Evolutionary conservation across 805 yeast species (phyloP).

Genomic region (Candida pseudofarinosa): DNA sequence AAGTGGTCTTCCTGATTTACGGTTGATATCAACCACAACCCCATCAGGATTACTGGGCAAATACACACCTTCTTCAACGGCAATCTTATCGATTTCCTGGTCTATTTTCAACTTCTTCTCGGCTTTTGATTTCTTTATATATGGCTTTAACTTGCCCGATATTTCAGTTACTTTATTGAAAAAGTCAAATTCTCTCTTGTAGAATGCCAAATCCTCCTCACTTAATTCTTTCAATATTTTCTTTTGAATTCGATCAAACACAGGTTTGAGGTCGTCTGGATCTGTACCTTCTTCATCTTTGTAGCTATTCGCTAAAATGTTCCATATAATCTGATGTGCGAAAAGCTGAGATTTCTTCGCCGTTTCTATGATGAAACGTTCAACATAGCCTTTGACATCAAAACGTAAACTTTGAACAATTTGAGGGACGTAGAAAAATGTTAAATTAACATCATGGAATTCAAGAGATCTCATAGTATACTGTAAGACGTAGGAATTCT

Average conservation of each 20-base stretch:
- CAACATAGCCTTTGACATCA: slow-evolving; percentile 81
- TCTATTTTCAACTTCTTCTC: slow-evolving; percentile 96
- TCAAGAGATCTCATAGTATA: slow-evolving; percentile 89
- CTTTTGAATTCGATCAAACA: slow-evolving; percentile 66
- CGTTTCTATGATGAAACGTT: slow-evolving; percentile 83
- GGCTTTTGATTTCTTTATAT: slow-evolving; percentile 87
- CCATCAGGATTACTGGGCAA: slow-evolving; percentile 98
- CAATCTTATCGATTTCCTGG: slow-evolving; percentile 74
- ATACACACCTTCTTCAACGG: slow-evolving; percentile 60
- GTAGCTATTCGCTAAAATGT: slow-evolving; percentile 88
- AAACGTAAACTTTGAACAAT: slow-evolving; percentile 88
- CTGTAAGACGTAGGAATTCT: slow-evolving; percentile 68
- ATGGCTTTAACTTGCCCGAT: slow-evolving; percentile 93
- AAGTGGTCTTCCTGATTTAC: slow-evolving; percentile 88
- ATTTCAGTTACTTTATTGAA: slow-evolving; percentile 89
- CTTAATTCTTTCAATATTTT: slow-evolving; percentile 62
- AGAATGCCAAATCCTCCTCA: slow-evolving; percentile 58
- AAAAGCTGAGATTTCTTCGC: slow-evolving; percentile 87
- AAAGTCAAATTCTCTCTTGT: slow-evolving; percentile 80
- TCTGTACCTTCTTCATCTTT: slow-evolving; percentile 81
- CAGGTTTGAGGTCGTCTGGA: slow-evolving; percentile 82
- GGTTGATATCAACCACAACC: slow-evolving; percentile 81
- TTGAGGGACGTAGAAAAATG: slow-evolving; percentile 97
- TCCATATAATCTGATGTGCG: slow-evolving; percentile 98
- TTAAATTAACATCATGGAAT: slow-evolving; percentile 76